Percentiles rank a stretch among this genome's conserved stretches.
These are phyloP conservation scores for Mucor saturninus DNA, from an alignment of 371 early-diverging fungal genomes.

Conservation along the genomic window DNA sequence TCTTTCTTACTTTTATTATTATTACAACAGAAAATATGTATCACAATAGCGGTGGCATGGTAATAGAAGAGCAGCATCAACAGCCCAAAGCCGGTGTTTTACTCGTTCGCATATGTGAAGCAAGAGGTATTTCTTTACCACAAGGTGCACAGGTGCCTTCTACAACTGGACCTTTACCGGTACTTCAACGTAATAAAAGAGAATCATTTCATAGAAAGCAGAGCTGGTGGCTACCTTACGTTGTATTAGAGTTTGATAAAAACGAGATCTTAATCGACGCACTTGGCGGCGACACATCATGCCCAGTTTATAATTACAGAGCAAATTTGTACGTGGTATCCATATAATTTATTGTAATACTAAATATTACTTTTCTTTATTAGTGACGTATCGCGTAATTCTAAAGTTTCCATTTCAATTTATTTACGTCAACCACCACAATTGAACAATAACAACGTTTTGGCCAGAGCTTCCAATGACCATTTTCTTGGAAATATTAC, in stretches of 20 bases:
- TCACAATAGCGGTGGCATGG: background rate
- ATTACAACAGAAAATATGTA: background rate
- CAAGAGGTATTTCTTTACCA: slow-evolving; percentile 65
- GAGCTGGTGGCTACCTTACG: slow-evolving; percentile 83
- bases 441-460: slow-evolving; percentile 28
- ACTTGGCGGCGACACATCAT: slow-evolving; percentile 73
- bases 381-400: slow-evolving; percentile 90
- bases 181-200: slow-evolving; percentile 46
- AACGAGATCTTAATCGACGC: slow-evolving; percentile 89
- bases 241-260: slow-evolving; percentile 93
- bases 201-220: slow-evolving; percentile 77
- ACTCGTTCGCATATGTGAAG: slow-evolving; percentile 83
- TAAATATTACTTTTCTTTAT: slow-evolving; percentile 5
- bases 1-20: background rate
- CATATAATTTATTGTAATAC: background rate
- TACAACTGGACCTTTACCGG: slow-evolving; percentile 15
- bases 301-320: slow-evolving; percentile 84
- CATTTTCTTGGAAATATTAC: slow-evolving; percentile 73
- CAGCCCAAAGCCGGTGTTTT: slow-evolving; percentile 70
- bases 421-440: slow-evolving; percentile 76
- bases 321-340: slow-evolving; percentile 80
- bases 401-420: slow-evolving; percentile 83
- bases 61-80: background rate
- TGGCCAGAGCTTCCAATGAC: slow-evolving; percentile 56
- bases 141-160: slow-evolving; percentile 34